phyloP scores from a whole-genome alignment of 306 rosid genomes.

The Vicia villosa region DNA sequence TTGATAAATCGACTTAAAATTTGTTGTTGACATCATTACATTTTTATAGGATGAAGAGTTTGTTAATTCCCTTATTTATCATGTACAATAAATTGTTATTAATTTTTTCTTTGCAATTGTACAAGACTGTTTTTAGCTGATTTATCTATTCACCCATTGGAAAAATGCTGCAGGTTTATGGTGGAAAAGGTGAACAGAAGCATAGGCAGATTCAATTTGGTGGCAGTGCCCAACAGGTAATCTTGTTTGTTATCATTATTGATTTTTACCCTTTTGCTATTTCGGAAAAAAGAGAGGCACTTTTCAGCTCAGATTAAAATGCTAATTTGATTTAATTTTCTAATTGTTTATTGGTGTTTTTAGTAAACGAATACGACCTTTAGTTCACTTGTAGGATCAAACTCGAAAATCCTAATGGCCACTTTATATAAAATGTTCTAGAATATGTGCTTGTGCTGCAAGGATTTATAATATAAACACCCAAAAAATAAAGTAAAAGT shows the following conservation, averaged over 20 bases:
- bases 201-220: slow-evolving; percentile 90
- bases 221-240: slow-evolving; percentile 87
- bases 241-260: slow-evolving; percentile 19
- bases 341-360: no score
- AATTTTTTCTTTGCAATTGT: not conserved
- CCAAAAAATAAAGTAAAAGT: no score
- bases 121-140: slow-evolving; percentile 26
- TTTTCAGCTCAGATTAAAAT: not conserved
- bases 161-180: slow-evolving; percentile 71
- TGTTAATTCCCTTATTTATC: slow-evolving; percentile 6
- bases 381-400: no score
- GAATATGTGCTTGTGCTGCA: no score
- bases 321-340: not conserved
- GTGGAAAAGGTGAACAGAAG: slow-evolving; percentile 89
- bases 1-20: slow-evolving; percentile 14
- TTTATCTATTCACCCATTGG: slow-evolving; percentile 27
- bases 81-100: slow-evolving; percentile 4
- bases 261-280: slow-evolving; percentile 16
- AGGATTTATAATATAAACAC: no score
- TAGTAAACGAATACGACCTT: no score
- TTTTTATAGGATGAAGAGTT: slow-evolving; percentile 3
- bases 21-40: not conserved
- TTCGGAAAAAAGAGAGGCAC: not conserved
- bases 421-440: no score
- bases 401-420: no score